Base-by-base conservation (phyloP, 2,329 filamentous ascomycete genomes). In the Trichoderma sp. region DNA sequence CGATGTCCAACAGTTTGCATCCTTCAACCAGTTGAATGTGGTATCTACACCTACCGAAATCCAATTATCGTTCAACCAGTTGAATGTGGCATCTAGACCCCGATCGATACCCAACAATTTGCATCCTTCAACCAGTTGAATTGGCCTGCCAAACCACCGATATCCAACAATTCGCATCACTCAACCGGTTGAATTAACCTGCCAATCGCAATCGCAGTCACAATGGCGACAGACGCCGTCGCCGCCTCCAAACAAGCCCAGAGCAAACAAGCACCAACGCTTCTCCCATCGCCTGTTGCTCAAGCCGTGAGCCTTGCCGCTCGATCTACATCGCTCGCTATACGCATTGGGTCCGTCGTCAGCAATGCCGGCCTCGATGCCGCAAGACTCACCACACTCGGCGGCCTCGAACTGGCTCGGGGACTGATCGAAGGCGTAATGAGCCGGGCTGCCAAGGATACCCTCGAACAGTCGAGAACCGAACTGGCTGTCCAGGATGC, bases 271-370 rank as follows among this genome's bases (percentile, higher is more conserved):
- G 64, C 45, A 3, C 76, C 75, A 59, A 89, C 86, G 12, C 81
- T 90, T 19, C 82, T 90, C 0, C 88, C 88, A 1, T 72, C 77
- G 2, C 81, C 86, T 0, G 76, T 90, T 56, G 88, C 88, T 37
- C 85, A 83, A 61, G 83, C 83, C 32, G 82, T 90, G 65, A 89
- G 87, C 71, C 78, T 90, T 53, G 85, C 87, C 12, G 87, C 87
- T 3, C 82, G 86, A 64, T 88, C 87, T 3, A 86, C 87, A 17
- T 84, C 85, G 32, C 79, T 90, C 27, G 84, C 84, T 35, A 81
- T 88, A 27, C 84, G 85, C 6, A 76, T 86, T 45, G 81, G 84
- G 48, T 84, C 84, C 4, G 74, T 84, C n/a, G 78, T 87, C 37
- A 81, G 84, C 48, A 81, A 82, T 15, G 86, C 82, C 71, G 79